Evolutionary conservation across 2,329 filamentous ascomycete genomes (phyloP).

Genomic region (Cladorrhinum sp.): DNA sequence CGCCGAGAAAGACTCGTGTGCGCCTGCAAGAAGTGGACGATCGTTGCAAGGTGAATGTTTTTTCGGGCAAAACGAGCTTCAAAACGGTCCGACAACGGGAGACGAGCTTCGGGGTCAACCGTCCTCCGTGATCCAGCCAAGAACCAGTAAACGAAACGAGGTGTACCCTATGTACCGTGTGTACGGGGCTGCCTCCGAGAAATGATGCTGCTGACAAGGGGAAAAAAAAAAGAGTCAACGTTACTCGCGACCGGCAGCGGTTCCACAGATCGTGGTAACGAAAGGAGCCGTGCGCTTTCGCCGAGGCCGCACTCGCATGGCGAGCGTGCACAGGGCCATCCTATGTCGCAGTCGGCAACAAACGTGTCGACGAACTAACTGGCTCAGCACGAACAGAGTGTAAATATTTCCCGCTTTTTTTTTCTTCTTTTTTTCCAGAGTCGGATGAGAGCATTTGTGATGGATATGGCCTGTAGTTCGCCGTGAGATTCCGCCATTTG

Average conservation of each 20-base stretch:
- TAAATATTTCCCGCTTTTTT: not conserved
- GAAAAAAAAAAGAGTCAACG: not conserved
- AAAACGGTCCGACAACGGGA: constrained; percentile 2
- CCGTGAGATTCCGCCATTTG: constrained; percentile 16
- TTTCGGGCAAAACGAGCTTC: not conserved
- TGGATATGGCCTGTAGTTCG: constrained; percentile 19
- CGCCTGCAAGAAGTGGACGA: not conserved
- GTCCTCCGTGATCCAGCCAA: not conserved
- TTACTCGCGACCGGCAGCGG: not conserved
- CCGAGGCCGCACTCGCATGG: constrained; percentile 2
- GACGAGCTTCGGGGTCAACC: constrained; percentile 5
- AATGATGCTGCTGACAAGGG: not conserved
- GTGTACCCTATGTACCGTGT: not conserved
- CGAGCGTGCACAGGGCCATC: not conserved
- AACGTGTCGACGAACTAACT: not conserved
- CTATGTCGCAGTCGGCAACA: too few relatives aligned
- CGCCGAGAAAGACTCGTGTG: not conserved
- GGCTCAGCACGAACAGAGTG: not conserved
- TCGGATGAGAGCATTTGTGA: constrained; percentile 23
- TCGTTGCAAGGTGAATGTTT: not conserved
- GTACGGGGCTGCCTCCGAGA: not conserved
- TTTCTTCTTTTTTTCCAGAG: not conserved
- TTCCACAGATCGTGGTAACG: constrained; percentile 1
- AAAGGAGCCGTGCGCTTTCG: not conserved
- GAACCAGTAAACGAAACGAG: not conserved